phyloP scores from a whole-genome alignment of 2,329 filamentous ascomycete species.

The Corynespora cassiicola region DNA sequence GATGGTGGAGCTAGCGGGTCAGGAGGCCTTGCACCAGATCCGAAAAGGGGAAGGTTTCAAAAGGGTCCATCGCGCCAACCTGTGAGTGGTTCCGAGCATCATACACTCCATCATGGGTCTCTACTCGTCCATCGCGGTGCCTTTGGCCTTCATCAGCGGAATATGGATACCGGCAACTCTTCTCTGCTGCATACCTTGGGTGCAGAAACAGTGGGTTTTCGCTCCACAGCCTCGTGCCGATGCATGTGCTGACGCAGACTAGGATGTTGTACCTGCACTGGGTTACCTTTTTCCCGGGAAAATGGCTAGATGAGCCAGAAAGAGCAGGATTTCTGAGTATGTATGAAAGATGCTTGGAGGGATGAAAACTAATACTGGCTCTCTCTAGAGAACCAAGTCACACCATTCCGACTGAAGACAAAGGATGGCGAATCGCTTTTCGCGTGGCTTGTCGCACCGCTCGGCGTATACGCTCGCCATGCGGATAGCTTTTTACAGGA shows the following conservation, averaged over 20 bases:
- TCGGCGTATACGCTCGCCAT: slow-evolving; percentile 75
- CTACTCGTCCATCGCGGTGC: slow-evolving; percentile 22
- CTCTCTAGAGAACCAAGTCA: slow-evolving; percentile 77
- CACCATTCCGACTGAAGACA: slow-evolving; percentile 78
- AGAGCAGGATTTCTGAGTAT: slow-evolving; percentile 44
- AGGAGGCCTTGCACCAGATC: no score
- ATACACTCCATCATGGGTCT: slow-evolving; percentile 30
- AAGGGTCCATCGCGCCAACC: no score
- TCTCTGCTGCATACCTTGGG: slow-evolving; percentile 43
- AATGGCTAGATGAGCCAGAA: slow-evolving; percentile 44
- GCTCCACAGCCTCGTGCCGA: not conserved
- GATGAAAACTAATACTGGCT: slow-evolving; percentile 19
- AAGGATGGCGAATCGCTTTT: slow-evolving; percentile 79
- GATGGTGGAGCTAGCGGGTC: no score
- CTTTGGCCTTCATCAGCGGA: slow-evolving; percentile 35
- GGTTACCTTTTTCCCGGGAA: slow-evolving; percentile 43
- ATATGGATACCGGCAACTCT: slow-evolving; percentile 43
- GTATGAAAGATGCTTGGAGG: slow-evolving; percentile 6
- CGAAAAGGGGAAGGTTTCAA: no score
- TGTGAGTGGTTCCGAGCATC: no score
- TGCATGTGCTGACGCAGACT: slow-evolving; percentile 11
- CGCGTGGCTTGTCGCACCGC: slow-evolving; percentile 88
- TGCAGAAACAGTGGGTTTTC: slow-evolving; percentile 43
- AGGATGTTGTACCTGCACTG: slow-evolving; percentile 46
- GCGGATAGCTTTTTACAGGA: slow-evolving; percentile 68